Evolutionary conservation across 139 green algal species (phyloP), one percentile per base, ranked within the genome.

Genomic region (Chlamydomonas sp.): DNA sequence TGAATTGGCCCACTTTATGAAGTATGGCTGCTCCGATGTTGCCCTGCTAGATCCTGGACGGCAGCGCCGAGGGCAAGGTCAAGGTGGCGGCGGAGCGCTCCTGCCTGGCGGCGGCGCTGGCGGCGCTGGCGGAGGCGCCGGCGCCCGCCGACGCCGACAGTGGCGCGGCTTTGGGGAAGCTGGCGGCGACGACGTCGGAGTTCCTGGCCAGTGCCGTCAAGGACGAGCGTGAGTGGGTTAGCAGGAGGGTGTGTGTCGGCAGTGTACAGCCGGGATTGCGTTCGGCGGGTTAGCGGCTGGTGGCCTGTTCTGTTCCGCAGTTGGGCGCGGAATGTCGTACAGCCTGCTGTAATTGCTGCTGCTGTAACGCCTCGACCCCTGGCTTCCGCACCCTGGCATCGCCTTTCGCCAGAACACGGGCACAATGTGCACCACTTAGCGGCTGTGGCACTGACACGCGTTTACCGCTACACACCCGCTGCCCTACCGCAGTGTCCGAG

Each of bases 61-160:
- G 95, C 72, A 93, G 83, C 60, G 82, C 91, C 17, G 94, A 96
- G 82, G 96, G 94, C 64, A 96, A 96, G 81, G 72, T 97, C 31
- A 96, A 96, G 83, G 91, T 85, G 17, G 90, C 84, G 14, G 60
- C 87, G 31, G 96, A 97, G 89, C 91, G 95, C 20, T 85, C 78
- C 10, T 92, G 88, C 20, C 87, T 97, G n/a, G 86, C 88, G 7
- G 59, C 77, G 9, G 92, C 88, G 16, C 81, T 97, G 57, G 79
- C 79, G 1, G 83, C 90, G 0, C 87, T 97, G 88, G 76, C 75
- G 83, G 83, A 82, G 73, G 83, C 83, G 62, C 83, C 73, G 4
- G 31, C 17, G 74, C 57, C 58, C 8, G 76, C 76, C 0, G n/a
- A 57, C 81, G 31, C 31, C 31, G 31, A 49, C 31, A 49, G 31